A percentile compares a stretch with the other conserved stretches of the same genome.
These are phyloP conservation scores for Daldinia grandis DNA, from an alignment of 495 filamentous ascomycete species.

Conservation along the genomic window DNA sequence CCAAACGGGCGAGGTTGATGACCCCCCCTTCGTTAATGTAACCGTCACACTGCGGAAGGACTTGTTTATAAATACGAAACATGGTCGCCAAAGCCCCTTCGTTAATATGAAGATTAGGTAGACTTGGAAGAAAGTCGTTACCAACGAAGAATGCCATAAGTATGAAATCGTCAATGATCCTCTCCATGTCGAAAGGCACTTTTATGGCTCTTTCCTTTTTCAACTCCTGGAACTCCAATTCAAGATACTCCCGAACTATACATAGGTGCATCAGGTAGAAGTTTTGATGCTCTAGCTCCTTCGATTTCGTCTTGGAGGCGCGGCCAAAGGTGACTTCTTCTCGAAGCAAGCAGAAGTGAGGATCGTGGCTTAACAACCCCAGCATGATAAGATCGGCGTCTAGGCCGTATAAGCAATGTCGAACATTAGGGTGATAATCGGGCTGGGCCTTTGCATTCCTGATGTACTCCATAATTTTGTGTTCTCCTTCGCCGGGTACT, in stretches of 20 bases:
- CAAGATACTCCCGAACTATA: conserved; percentile 96
- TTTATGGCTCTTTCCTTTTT: conserved; percentile 76
- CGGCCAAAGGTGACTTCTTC: conserved; percentile 98
- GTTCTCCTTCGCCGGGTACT: conserved; percentile 98
- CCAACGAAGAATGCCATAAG: conserved; percentile 99
- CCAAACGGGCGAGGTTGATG: conserved; percentile 84
- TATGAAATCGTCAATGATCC: conserved; percentile 98
- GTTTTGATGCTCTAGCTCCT: conserved; percentile 98
- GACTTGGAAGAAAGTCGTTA: conserved; percentile 97
- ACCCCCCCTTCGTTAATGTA: conserved; percentile 96
- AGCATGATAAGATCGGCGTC: conserved; percentile 99
- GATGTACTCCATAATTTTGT: conserved; percentile 99
- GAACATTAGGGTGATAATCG: conserved; percentile 91
- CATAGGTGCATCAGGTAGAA: conserved; percentile 98
- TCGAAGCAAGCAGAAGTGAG: conserved; percentile 95
- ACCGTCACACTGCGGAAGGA: conserved; percentile 85
- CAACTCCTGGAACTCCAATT: conserved; percentile 95
- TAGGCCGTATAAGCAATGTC: conserved; percentile 96
- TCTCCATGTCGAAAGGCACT: conserved; percentile 92
- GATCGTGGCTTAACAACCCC: conserved; percentile 94
- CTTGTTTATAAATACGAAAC: conserved; percentile 95
- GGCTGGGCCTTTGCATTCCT: conserved; percentile 94
- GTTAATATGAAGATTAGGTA: conserved; percentile 97
- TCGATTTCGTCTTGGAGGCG: conserved; percentile 82
- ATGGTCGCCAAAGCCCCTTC: conserved; percentile 94